Percentiles rank a stretch among this genome's conserved stretches.
Conservation (phyloP, 495 filamentous ascomycete species). For the Penicillium subrubescens region DNA sequence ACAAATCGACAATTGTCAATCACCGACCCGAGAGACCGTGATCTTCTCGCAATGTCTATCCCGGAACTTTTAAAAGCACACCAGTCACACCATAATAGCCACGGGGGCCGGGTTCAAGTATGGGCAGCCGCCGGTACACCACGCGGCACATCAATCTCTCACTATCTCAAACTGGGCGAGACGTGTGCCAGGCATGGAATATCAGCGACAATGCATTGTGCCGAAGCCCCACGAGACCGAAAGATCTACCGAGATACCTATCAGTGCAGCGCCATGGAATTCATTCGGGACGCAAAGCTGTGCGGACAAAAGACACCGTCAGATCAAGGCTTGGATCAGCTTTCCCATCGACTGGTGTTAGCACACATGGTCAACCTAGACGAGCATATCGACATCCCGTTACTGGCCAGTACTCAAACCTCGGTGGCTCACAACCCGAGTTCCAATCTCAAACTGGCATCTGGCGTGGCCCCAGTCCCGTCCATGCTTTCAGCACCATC, state of each 20-base stretch:
- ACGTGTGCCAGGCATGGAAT: slow-evolving; percentile 35
- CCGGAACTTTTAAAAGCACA: slow-evolving; percentile 24
- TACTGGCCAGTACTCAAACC: slow-evolving; percentile 34
- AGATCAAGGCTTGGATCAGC: neutral
- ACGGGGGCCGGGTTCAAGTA: slow-evolving; percentile 40
- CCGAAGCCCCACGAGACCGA: slow-evolving; percentile 25
- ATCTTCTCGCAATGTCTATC: slow-evolving; percentile 33
- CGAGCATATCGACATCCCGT: slow-evolving; percentile 32
- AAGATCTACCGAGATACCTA: slow-evolving; percentile 23
- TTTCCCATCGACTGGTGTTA: slow-evolving; percentile 19
- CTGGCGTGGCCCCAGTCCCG: slow-evolving; percentile 41
- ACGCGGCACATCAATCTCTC: slow-evolving; percentile 30
- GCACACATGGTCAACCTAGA: slow-evolving; percentile 43
- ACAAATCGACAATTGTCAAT: slow-evolving; percentile 35
- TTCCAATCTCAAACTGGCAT: slow-evolving; percentile 44
- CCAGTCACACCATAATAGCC: slow-evolving; percentile 29
- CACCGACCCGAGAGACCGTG: slow-evolving; percentile 36
- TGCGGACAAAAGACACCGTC: neutral
- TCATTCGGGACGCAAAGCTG: slow-evolving; percentile 22
- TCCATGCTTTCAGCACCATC: slow-evolving; percentile 26
- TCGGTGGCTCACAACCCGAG: slow-evolving; percentile 43
- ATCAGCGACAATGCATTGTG: slow-evolving; percentile 28
- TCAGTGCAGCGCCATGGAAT: slow-evolving; percentile 26
- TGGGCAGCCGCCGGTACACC: slow-evolving; percentile 50
- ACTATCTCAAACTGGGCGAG: slow-evolving; percentile 27